Evolutionary conservation across 2,329 filamentous ascomycete genomes (phyloP).

Genomic region (Colletotrichum navitas): DNA sequence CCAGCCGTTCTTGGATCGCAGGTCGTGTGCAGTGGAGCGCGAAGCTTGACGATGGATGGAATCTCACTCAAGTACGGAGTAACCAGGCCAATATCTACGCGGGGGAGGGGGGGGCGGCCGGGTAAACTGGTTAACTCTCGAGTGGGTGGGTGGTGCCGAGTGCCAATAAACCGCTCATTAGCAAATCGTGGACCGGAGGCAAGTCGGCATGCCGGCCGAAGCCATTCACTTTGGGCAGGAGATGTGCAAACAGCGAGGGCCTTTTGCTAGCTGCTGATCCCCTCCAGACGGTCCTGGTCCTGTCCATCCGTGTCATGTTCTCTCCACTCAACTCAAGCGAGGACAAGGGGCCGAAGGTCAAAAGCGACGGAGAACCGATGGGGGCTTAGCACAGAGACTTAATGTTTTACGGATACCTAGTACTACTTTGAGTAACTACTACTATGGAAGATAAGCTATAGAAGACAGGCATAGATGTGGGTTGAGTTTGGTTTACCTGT

Average conservation of each 20-base stretch:
- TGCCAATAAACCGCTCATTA: too few relatives aligned
- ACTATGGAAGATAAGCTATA: too few relatives aligned
- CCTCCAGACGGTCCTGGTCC: conserved; percentile 15
- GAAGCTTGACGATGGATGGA: not conserved
- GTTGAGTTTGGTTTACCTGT: not conserved
- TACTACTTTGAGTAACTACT: too few relatives aligned
- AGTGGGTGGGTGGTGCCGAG: not conserved
- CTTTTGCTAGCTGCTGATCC: conserved; percentile 33
- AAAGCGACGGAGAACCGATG: not conserved
- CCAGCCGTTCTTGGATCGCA: conserved; percentile 25
- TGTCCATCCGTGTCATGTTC: not conserved
- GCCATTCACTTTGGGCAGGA: conserved; percentile 25
- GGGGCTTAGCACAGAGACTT: not conserved
- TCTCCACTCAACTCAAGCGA: not conserved
- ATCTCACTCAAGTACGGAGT: not conserved
- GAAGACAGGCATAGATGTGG: too few relatives aligned
- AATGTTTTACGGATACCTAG: too few relatives aligned
- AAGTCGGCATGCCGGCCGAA: not conserved
- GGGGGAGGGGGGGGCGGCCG: conserved; percentile 66
- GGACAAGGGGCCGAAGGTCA: not conserved
- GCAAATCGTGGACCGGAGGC: not conserved
- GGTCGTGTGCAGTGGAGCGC: conserved; percentile 34
- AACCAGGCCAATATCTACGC: conserved; percentile 64
- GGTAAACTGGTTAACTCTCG: conserved; percentile 73
- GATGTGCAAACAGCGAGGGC: conserved; percentile 4